Evolutionary conservation across 1,139 yeast genomes (phyloP), one percentile per base, ranked within the genome.

Genomic region (Debaryomyces subglobosus): DNA sequence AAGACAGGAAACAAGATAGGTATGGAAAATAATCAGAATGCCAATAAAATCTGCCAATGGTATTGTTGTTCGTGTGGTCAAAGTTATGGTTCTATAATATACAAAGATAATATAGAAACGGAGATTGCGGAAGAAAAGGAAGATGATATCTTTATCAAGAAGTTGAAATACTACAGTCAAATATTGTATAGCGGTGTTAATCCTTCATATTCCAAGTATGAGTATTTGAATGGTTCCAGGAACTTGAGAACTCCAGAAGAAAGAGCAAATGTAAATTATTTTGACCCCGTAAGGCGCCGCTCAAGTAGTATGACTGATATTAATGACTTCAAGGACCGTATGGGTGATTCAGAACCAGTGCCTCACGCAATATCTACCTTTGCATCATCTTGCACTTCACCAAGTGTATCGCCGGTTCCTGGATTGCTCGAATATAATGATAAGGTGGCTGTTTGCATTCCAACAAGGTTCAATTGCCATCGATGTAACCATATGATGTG

Each of bases 401-500:
- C 43, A n/a, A 40, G 16, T 25, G 8, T 20, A 13, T 40, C 43
- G 16, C 36, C 43, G 7, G 18, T 30, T 20, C 38, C 38, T 6
- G 33, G 43, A n/a, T 37, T 30, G 12, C 12, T 37, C 13, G 38
- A 38, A 18, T 44, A 44, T 23, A 44, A 44, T 25, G 24, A 30
- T 23, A 37, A 37, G 15, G 40, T 44, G 10, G 20, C 46, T 4
- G 29, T 44, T 6, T 38, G 37, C 47, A 55, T 63, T 15, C 69
- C 72, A 33, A 60, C 67, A 16, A 57, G 82, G 40, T 77, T 71
- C 53, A 74, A 72, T 40, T 78, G 82, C 53, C 73, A 67, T 45
- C 65, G 82, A 16, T 78, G 82, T 55, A 62, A 65, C 48, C 82
- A 78, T 57, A 76, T 78, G 81, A 78, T 78, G 82, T 78, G 82